Evolutionary conservation across 2,329 filamentous ascomycete species (phyloP).

Genomic region (Ophiostoma himal-ulmi): DNA sequence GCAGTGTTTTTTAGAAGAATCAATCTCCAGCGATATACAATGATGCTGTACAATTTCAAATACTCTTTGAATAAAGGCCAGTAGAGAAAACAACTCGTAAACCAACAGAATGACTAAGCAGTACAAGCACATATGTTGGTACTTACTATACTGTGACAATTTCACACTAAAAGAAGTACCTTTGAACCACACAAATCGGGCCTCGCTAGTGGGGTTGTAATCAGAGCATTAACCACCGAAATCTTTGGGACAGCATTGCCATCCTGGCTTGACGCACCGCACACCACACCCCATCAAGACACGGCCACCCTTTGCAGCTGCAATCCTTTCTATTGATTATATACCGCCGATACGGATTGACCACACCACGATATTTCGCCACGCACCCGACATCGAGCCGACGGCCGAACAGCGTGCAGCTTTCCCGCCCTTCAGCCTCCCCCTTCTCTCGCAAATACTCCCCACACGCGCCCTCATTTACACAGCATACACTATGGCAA

Average conservation of each 20-base stretch:
- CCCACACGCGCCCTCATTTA: not conserved
- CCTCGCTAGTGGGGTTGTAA: slow-evolving; percentile 8
- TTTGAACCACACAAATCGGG: not conserved
- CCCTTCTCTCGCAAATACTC: not conserved
- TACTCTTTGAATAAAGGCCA: not conserved
- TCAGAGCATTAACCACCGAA: slow-evolving; percentile 4
- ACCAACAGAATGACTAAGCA: not conserved
- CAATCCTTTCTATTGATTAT: not conserved
- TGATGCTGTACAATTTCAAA: not conserved
- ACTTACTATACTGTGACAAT: not conserved
- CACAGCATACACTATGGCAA: slow-evolving; percentile 57
- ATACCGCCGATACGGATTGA: too few species aligned
- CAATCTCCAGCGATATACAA: not conserved
- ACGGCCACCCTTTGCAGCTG: not conserved
- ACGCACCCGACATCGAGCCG: not conserved
- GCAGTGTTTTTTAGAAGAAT: not conserved
- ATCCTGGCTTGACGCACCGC: not conserved
- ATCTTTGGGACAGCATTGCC: not conserved
- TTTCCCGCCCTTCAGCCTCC: not conserved
- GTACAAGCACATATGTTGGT: not conserved
- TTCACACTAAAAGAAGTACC: not conserved
- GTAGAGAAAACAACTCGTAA: not conserved
- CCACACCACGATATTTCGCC: not conserved
- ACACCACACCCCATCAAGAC: not conserved
- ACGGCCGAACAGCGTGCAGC: not conserved